Percentiles rank a stretch among this genome's conserved stretches.
These are phyloP conservation scores for Cercospora citrullina DNA, from an alignment of 2,329 filamentous ascomycete genomes.

Conservation along the genomic window DNA sequence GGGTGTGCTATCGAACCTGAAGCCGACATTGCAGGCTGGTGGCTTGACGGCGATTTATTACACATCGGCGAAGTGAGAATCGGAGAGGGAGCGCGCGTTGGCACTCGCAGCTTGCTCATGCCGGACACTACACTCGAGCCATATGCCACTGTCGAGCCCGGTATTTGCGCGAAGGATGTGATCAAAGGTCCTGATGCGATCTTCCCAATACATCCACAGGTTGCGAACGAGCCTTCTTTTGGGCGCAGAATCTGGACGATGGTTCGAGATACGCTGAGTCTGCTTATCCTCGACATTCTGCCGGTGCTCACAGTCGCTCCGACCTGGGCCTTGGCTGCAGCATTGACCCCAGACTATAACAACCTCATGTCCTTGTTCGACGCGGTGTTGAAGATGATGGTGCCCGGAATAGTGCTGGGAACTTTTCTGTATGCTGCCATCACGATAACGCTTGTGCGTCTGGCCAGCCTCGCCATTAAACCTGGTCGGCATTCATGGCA, in stretches of 20 bases:
- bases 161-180: constrained; percentile 1
- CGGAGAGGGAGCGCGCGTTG: constrained; percentile 3
- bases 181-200: background rate
- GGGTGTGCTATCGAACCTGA: constrained; percentile 12
- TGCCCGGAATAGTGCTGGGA: constrained; percentile 11
- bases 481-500: constrained; percentile 15
- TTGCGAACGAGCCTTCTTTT: background rate
- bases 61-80: constrained; percentile 11
- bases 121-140: constrained; percentile 6
- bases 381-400: constrained; percentile 11
- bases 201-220: background rate
- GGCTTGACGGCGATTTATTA: constrained; percentile 13
- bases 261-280: constrained; percentile 8
- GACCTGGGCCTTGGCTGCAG: constrained; percentile 5
- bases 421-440: constrained; percentile 1
- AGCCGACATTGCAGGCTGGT: constrained; percentile 13
- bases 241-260: background rate
- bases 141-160: constrained; percentile 11
- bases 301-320: constrained; percentile 4
- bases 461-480: constrained; percentile 11
- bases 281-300: constrained; percentile 9
- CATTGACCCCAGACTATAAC: constrained; percentile 5
- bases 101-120: constrained; percentile 12
- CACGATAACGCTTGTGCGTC: constrained; percentile 7
- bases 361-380: background rate